Evolutionary conservation across 1,284 basidiomycete species (phyloP), one percentile per base, ranked within the genome.

Genomic region (Quambalaria eucalypti): DNA sequence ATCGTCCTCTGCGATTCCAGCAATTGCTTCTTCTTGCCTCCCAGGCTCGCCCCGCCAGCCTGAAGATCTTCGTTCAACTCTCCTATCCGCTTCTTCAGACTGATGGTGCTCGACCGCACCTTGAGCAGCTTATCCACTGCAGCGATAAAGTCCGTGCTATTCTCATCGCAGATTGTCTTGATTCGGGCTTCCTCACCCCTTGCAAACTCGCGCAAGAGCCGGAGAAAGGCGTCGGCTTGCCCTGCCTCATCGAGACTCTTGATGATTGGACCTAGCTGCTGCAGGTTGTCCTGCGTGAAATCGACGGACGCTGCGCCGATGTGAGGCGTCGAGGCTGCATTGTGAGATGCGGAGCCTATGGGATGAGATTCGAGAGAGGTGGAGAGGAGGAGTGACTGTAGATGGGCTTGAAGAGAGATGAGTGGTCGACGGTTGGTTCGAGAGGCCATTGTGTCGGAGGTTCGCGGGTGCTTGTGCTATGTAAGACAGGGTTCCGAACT

Each of bases 151-250:
- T 98, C 95, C 79, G 93, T 46, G 25, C 42, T 96, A 76, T 97
- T 97, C 66, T 87, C 86, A 56, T 86, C 84, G 78, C 95, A 98
- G 77, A 97, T 91, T 57, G 83, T 84, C 79, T 97, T 90, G 71
- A 99, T 98, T 77, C 98, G 92, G 55, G 82, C 81, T 74, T 99
- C 95, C 78, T 97, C 96, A 62, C 90, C 84, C 68, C 87, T 84
- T 50, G 97, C 87, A 68, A 97, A 88, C 19, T 80, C 81, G 66
- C 90, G 87, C 50, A 97, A 80, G 40, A 87, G 88, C 46, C 87
- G 83, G 31, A 98, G 82, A 76, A 92, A 98, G 12, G 85, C 83
- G 59, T 96, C 90, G 71, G 96, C 90, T 69, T 92, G 90, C 48
- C 87, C 81, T 61, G 85, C 88, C 66, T 86, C 83, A 78, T 96